A percentile compares a stretch with the other conserved stretches of the same genome.
Conservation (phyloP, 169 alveolate species). For the Plasmodium blacklocki region DNA sequence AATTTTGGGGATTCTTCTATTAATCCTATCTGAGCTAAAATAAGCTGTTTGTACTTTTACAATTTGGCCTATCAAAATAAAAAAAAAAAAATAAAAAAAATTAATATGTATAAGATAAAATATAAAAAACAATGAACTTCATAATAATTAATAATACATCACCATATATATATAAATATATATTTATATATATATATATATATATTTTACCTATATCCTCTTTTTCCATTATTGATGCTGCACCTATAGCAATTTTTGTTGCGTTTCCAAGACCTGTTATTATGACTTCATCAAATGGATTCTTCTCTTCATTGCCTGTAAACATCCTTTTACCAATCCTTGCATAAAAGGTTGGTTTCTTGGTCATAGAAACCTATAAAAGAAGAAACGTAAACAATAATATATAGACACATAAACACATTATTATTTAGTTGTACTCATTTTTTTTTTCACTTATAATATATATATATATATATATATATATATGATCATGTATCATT, state of each 20-base stretch:
- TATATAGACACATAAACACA: too few relatives aligned
- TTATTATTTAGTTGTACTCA: too few relatives aligned
- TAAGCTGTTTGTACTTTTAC: constrained; percentile 80
- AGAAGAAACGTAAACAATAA: not conserved
- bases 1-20: constrained; percentile 81
- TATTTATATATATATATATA: too few relatives aligned
- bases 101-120: not conserved
- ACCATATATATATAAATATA: too few relatives aligned
- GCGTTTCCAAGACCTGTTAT: constrained; percentile 84
- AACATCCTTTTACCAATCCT: constrained; percentile 80
- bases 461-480: too few relatives aligned
- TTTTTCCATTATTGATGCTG: constrained; percentile 80
- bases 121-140: not conserved
- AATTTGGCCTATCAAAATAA: constrained; percentile 77
- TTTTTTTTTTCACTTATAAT: too few relatives aligned
- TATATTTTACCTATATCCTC: constrained; percentile 82
- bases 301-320: constrained; percentile 79
- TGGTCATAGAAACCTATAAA: constrained; percentile 79
- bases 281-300: constrained; percentile 80
- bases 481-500: too few relatives aligned
- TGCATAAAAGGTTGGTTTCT: constrained; percentile 81
- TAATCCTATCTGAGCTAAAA: constrained; percentile 80
- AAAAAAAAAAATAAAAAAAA: constrained; percentile 11
- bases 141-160: not conserved
- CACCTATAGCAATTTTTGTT: constrained; percentile 83